A percentile compares a stretch with the other conserved stretches of the same genome.
phyloP scores from a whole-genome alignment of 805 yeast genomes.

The Candida ponderosae region DNA sequence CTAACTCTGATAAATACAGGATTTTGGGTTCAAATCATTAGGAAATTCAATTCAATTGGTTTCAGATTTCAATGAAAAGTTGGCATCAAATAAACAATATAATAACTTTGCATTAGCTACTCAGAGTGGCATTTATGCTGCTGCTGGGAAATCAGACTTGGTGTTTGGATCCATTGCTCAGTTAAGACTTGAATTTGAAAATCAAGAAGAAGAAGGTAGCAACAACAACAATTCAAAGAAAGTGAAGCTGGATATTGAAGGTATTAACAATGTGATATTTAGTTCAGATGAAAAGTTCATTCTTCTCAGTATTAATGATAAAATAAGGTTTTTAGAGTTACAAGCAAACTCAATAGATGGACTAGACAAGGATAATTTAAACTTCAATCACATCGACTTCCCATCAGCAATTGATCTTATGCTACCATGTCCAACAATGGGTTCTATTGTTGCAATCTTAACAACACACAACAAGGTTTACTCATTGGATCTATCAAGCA shows the following conservation, averaged over 20 bases:
- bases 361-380: neutral
- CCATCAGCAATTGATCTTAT: slow-evolving; percentile 10
- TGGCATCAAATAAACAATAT: slow-evolving; percentile 23
- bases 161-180: slow-evolving; percentile 26
- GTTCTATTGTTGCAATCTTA: slow-evolving; percentile 11
- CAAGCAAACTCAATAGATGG: neutral
- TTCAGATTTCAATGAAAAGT: slow-evolving; percentile 24
- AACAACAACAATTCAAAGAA: slow-evolving; percentile 9
- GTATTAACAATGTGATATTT: slow-evolving; percentile 24
- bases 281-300: slow-evolving; percentile 23
- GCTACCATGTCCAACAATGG: slow-evolving; percentile 14
- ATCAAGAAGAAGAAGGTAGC: slow-evolving; percentile 7
- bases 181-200: slow-evolving; percentile 22
- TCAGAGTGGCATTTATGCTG: slow-evolving; percentile 24
- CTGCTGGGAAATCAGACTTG: slow-evolving; percentile 27
- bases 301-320: slow-evolving; percentile 18
- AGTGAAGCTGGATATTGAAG: slow-evolving; percentile 11
- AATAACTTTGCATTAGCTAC: slow-evolving; percentile 32
- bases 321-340: slow-evolving; percentile 11
- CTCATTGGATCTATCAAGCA: slow-evolving; percentile 2
- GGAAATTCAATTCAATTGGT: slow-evolving; percentile 26
- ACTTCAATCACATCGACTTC: slow-evolving; percentile 9
- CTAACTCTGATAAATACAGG: slow-evolving; percentile 16
- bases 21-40: slow-evolving; percentile 35
- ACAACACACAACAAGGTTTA: slow-evolving; percentile 3